Evolutionary conservation across 2,329 filamentous ascomycete genomes (phyloP).

Genomic region (Lachnellula occidentalis): DNA sequence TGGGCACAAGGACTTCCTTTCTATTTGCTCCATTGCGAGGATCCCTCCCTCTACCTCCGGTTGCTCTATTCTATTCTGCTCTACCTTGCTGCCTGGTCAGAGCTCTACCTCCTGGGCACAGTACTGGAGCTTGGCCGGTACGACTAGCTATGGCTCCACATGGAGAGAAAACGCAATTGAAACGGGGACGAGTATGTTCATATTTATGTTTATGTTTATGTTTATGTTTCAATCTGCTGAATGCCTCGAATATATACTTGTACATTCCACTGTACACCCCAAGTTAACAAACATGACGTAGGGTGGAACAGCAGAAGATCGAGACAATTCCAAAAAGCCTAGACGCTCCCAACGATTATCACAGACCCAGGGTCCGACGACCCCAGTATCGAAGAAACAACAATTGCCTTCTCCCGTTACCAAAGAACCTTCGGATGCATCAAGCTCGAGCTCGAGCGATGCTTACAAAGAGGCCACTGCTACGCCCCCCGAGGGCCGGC

Average conservation of each 20-base stretch:
- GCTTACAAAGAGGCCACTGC: constrained; percentile 63
- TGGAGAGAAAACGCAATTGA: constrained; percentile 76
- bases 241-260: constrained; percentile 12
- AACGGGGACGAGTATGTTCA: constrained; percentile 66
- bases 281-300: constrained; percentile 19
- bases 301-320: constrained; percentile 21
- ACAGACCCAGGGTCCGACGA: constrained; percentile 47
- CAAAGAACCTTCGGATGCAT: constrained; percentile 52
- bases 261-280: background rate
- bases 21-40: background rate
- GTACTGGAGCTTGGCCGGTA: constrained; percentile 4
- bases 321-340: constrained; percentile 63
- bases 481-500: constrained; percentile 59
- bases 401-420: constrained; percentile 81
- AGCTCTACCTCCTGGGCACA: background rate
- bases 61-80: no score
- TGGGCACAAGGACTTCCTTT: background rate
- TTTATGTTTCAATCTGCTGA: constrained; percentile 34
- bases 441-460: constrained; percentile 47
- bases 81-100: background rate
- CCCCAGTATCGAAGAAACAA: constrained; percentile 55
- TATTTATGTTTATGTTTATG: constrained; percentile 40
- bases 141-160: constrained; percentile 40
- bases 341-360: constrained; percentile 71
- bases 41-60: no score